Evolutionary conservation across 441 rosid species (phyloP), one percentile per base, ranked within the genome.

Genomic region (Populus hybrid): DNA sequence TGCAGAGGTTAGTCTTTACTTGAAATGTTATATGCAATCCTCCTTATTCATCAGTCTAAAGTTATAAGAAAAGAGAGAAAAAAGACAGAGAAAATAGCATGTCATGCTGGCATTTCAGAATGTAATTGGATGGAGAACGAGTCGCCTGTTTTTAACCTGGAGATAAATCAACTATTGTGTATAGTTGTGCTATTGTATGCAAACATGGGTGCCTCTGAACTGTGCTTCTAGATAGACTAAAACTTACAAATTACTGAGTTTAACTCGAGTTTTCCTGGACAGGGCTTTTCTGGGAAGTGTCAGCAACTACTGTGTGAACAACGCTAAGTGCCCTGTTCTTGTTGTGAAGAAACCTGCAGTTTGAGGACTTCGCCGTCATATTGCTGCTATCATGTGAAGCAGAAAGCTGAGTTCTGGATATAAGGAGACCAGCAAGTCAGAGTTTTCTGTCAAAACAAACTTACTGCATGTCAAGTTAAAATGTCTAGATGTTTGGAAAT

Each of bases 211-310:
- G 20, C 68, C 29, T 21, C 29, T 28, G 26, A 10, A 28, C 29
- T 64, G 26, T 64, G 31, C 68, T 14, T 45, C 29, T 24, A 64
- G 29, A 21, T 26, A 23, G 16, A 64, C 28, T 26, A 12, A 21
- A 28, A 45, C 28, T 64, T 24, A 10, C 16, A 9, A 26, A 24
- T 64, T 11, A n/a, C 29, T 10, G 31, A 31, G 56, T 56, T 28
- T 11, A 45, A 42, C 45, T 21, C 28, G 5, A 16, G 14, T 78
- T 71, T 68, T 42, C 61, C 12, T 69, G 31, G 12, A 70, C 83
- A 91, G 94, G 88, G 88, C 90, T 78, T 88, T 89, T 65, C 86
- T 89, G 79, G 84, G 84, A 63, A 81, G 84, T 72, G 73, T 83
- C 40, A 81, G 84, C 80, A 75, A 73, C 68, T 75, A 83, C 63